These are phyloP conservation scores for Coniella lustricola DNA, from an alignment of 2,329 filamentous ascomycete genomes.

Conservation along the genomic window DNA sequence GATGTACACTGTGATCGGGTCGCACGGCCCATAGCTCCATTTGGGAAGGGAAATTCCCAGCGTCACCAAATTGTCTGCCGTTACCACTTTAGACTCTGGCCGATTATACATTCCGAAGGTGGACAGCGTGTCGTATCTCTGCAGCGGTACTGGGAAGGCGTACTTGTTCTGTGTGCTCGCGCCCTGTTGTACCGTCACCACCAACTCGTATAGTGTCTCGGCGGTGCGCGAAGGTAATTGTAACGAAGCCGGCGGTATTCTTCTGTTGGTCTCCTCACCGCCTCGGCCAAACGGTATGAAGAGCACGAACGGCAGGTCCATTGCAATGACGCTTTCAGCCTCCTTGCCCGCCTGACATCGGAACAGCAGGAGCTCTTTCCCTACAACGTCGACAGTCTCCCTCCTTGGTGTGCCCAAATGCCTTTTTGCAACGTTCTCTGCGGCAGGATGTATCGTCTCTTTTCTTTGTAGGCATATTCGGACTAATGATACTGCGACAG, in stretches of 20 bases:
- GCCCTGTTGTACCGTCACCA: constrained; percentile 91
- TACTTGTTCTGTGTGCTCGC: constrained; percentile 83
- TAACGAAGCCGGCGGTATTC: constrained; percentile 86
- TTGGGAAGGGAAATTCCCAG: constrained; percentile 85
- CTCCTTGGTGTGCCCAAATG: constrained; percentile 84
- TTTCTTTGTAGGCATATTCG: constrained; percentile 88
- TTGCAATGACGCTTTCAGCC: constrained; percentile 80
- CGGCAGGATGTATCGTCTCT: constrained; percentile 93
- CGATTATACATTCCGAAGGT: constrained; percentile 99
- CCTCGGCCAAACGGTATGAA: constrained; percentile 94
- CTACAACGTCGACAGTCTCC: constrained; percentile 86
- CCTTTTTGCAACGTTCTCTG: constrained; percentile 88
- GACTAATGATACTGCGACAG: constrained; percentile 85
- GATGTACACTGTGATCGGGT: constrained; percentile 93
- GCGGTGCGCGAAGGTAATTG: constrained; percentile 88
- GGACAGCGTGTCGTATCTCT: constrained; percentile 90
- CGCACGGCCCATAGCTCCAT: constrained; percentile 93
- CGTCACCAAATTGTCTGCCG: constrained; percentile 84
- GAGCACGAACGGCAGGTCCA: constrained; percentile 95
- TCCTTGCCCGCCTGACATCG: constrained; percentile 78
- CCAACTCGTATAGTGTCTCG: constrained; percentile 94
- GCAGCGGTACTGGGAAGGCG: constrained; percentile 81
- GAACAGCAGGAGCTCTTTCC: constrained; percentile 90
- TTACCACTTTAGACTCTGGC: constrained; percentile 78
- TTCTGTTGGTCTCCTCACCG: constrained; percentile 79